These are phyloP conservation scores for Leccinum solheimii DNA, from an alignment of 1,284 basidiomycete genomes.

Conservation along the genomic window DNA sequence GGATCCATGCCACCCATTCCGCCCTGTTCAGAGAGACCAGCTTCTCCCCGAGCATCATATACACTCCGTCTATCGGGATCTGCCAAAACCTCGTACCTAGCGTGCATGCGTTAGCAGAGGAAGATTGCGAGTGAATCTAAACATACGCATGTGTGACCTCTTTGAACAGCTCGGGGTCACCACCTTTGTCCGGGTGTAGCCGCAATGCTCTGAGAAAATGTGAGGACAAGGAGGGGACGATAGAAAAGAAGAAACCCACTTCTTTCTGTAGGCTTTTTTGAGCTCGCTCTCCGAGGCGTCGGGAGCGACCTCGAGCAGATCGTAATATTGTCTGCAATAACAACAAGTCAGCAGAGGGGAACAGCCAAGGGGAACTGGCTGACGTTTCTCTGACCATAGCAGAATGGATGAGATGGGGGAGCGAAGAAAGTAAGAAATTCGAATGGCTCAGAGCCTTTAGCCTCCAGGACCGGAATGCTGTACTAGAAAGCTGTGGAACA, in stretches of 20 bases:
- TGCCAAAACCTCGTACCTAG: slow-evolving; percentile 90
- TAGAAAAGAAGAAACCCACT: slow-evolving; percentile 47
- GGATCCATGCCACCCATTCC: slow-evolving; percentile 97
- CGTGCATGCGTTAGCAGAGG: slow-evolving; percentile 10
- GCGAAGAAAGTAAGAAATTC: slow-evolving; percentile 19
- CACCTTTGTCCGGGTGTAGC: slow-evolving; percentile 95
- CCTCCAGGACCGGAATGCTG: slow-evolving; percentile 16
- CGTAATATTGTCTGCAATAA: slow-evolving; percentile 77
- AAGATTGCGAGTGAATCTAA: slow-evolving; percentile 34
- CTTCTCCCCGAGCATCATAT: slow-evolving; percentile 94
- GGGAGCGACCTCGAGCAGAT: slow-evolving; percentile 80
- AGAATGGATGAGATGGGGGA: slow-evolving; percentile 19
- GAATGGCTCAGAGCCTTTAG: slow-evolving; percentile 22
- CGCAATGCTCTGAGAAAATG: slow-evolving; percentile 69
- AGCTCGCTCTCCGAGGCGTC: slow-evolving; percentile 79
- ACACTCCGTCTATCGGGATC: slow-evolving; percentile 83
- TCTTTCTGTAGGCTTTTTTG: slow-evolving; percentile 95
- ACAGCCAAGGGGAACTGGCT: slow-evolving; percentile 23
- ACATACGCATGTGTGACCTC: slow-evolving; percentile 95
- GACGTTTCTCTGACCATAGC: slow-evolving; percentile 74
- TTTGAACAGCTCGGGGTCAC: slow-evolving; percentile 97
- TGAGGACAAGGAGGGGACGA: slow-evolving; percentile 5
- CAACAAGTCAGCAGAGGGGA: slow-evolving; percentile 13
- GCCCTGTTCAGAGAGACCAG: slow-evolving; percentile 85
- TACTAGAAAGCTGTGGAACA: slow-evolving; percentile 39